These are phyloP conservation scores for Fraxinus latifolia DNA, from an alignment of 305 asterid genomes.

Conservation along the genomic window DNA sequence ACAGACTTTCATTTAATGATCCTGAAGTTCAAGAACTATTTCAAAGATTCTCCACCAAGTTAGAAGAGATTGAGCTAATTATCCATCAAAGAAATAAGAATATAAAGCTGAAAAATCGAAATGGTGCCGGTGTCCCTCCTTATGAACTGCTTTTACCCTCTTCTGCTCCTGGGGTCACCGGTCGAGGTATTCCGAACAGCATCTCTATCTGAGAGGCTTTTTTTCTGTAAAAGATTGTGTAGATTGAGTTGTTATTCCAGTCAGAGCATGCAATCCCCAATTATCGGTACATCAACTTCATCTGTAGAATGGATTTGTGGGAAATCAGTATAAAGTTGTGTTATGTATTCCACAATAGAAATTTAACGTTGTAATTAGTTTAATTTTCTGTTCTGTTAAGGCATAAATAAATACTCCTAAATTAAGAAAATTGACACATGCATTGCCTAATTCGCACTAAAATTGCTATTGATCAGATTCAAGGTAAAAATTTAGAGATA, in stretches of 20 bases:
- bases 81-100: slow-evolving; percentile 60
- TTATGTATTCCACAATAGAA: background rate
- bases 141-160: slow-evolving; percentile 72
- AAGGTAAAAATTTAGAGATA: background rate
- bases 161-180: slow-evolving; percentile 71
- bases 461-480: background rate
- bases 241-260: background rate
- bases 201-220: slow-evolving; percentile 51
- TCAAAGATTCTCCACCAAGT: slow-evolving; percentile 44
- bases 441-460: background rate
- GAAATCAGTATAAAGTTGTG: background rate
- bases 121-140: slow-evolving; percentile 78
- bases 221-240: background rate
- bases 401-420: background rate
- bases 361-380: background rate
- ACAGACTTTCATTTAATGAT: slow-evolving; percentile 48
- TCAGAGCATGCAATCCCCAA: background rate
- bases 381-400: background rate
- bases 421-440: background rate
- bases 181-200: slow-evolving; percentile 85
- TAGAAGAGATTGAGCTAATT: slow-evolving; percentile 57
- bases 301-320: background rate
- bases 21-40: slow-evolving; percentile 51
- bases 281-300: background rate
- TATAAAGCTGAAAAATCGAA: slow-evolving; percentile 46